Evolutionary conservation across 306 rosid genomes (phyloP), one percentile per base, ranked within the genome.

Genomic region (Rubus idaeus): DNA sequence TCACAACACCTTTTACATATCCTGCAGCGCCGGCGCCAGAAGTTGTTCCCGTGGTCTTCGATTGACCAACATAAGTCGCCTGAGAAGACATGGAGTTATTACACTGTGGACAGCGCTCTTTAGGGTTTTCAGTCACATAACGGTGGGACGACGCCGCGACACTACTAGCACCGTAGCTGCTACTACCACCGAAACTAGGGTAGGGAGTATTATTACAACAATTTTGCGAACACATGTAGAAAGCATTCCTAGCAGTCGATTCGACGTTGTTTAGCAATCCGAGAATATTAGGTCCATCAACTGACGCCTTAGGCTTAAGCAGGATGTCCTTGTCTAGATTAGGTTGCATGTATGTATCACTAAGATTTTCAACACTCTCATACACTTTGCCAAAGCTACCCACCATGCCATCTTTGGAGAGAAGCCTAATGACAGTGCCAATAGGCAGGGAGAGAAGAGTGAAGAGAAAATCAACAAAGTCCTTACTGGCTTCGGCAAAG

Each of bases 371-470:
- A 10, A 79, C 55, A 26, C 86, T 79, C 10, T 70, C 3, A 30
- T 83, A 83, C 0, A 83, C 71, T 4, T 26, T 83, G 0, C 74
- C 74, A 5, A 83, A 3, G 18, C 63, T 8, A 8, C 83, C 83
- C 5, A 45, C 65, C 77, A 74, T 74, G 12, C 21, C 73, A 30
- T 45, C 9, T 0, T 8, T 58, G 4, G 68, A 5, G 8, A 76
- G 79, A 5, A 76, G 74, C 0, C 26, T n/a, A 5, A 70, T 73
- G 3, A 81, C 62, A 0, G 78, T 66, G 56, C 37, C 41, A 52
- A 12, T 5, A n/a, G 80, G 85, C 14, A 78, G 8, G 0, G 86
- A 77, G 20, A 88, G 75, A 8, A 88, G 70, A 18, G 65, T 74
- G 12, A 85, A 41, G 1, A 79, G 76, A 37, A 74, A 81, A 3